A percentile compares a stretch with the other conserved stretches of the same genome.
phyloP scores from a whole-genome alignment of 352 stramenopile species.

The Pythium inflatum region DNA sequence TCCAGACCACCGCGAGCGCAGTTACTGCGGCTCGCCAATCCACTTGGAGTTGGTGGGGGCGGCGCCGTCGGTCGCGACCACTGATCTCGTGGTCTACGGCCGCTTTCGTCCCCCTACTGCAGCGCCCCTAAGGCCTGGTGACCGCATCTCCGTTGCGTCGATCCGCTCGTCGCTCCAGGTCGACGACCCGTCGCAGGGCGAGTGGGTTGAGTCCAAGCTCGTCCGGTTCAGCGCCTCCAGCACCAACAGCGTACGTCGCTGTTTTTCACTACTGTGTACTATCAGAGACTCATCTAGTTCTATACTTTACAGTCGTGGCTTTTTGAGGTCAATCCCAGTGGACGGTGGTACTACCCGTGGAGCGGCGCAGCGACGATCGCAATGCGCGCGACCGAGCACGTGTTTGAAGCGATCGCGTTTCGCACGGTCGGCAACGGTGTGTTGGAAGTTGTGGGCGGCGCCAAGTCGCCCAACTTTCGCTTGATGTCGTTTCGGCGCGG shows the following conservation, averaged over 20 bases:
- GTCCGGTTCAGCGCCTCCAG: no score
- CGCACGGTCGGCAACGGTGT: neutral
- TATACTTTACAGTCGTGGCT: no score
- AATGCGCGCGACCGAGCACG: conserved; percentile 17
- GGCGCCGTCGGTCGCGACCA: neutral
- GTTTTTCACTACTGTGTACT: no score
- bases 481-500: conserved; percentile 26
- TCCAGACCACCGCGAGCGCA: conserved; percentile 41
- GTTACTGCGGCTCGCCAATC: conserved; percentile 50
- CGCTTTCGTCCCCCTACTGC: conserved; percentile 41
- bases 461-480: conserved; percentile 6
- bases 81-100: conserved; percentile 43
- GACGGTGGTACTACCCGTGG: conserved; percentile 31
- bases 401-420: conserved; percentile 22
- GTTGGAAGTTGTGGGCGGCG: neutral
- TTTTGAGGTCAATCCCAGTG: conserved; percentile 20
- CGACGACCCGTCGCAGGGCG: conserved; percentile 11
- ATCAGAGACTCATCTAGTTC: no score
- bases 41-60: conserved; percentile 29
- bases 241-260: no score
- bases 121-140: no score
- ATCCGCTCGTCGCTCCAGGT: conserved; percentile 19
- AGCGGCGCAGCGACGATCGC: conserved; percentile 15
- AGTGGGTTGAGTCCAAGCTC: conserved; percentile 31
- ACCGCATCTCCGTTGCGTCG: neutral